These are phyloP conservation scores for Solanum chiquidenum DNA, from an alignment of 257 asterid species.

Conservation along the genomic window DNA sequence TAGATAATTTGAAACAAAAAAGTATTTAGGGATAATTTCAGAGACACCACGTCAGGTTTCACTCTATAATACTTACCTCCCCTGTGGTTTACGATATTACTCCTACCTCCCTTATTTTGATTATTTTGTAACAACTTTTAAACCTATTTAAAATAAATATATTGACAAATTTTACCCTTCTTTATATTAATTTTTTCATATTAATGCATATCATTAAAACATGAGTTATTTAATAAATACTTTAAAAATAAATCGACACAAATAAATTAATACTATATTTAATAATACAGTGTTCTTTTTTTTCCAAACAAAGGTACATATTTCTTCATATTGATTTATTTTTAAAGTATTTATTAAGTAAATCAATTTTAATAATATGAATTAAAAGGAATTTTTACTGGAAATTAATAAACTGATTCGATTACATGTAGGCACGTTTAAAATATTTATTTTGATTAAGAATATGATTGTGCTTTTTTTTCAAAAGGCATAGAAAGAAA, in stretches of 20 bases:
- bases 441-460: neutral
- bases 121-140: too few species aligned
- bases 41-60: neutral
- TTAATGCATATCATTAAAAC: neutral
- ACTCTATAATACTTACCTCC: neutral
- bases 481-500: neutral
- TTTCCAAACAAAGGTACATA: too few species aligned
- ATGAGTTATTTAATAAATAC: too few species aligned
- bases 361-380: too few species aligned
- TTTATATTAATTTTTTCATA: too few species aligned
- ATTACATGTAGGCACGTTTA: neutral
- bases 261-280: too few species aligned
- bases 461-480: neutral
- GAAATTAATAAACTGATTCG: neutral
- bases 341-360: too few species aligned
- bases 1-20: neutral
- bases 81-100: too few species aligned
- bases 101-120: neutral
- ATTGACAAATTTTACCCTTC: neutral
- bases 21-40: too few species aligned
- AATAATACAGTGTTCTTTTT: too few species aligned
- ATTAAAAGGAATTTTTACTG: neutral
- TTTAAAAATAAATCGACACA: neutral
- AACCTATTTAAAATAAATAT: too few species aligned
- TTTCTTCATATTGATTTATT: too few species aligned